Base-by-base conservation (phyloP, 1,284 basidiomycete species). In the Earliella scabrosa region DNA sequence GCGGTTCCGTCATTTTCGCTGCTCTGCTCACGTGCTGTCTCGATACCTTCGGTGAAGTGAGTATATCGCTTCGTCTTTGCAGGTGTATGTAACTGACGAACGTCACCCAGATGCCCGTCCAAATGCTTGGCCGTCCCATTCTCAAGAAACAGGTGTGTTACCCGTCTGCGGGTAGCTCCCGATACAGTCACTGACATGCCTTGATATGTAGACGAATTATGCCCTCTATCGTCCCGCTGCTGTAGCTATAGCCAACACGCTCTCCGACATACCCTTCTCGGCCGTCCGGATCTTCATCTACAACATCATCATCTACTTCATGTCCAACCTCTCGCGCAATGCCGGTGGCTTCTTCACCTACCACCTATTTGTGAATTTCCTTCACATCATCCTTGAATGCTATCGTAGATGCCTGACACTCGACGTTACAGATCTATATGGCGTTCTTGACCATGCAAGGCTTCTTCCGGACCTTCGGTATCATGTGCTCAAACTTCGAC, bases 201-300 rank as follows among this genome's bases (percentile, higher is more conserved):
- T 9, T 16, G 2, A 2, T 18, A 11, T 27, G 73, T 71, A 92
- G 82, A 87, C 85, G n/a, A 80, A 76, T 39, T 96, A 90, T 70
- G 83, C 88, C 57, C 85, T 95, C 73, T 95, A 93, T 71, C 84
- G 92, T 23, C 90, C 93, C 0, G 82, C 87, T 4, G 89, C 92
- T 1, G 76, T 88, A 27, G 82, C 86, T 0, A 68, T 93, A 18
- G 88, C 88, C 4, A 89, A 92, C 66, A 90, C 88, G 0, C 68
- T 93, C 14, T 80, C 90, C 29, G 92, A 93, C 66, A 73, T 93
- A 24, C 92, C 91, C 0, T 87, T 93, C 73, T 87, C 89, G 1
- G 81, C 88, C 18, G 61, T 75, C 8, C 82, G 86, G 10, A 68
- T 91, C 23, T 65, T 91, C 39, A 62, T 90, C 27, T 92, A 86